phyloP scores from a whole-genome alignment of 2,329 filamentous ascomycete genomes.

The Aspergillus chevalieri region DNA sequence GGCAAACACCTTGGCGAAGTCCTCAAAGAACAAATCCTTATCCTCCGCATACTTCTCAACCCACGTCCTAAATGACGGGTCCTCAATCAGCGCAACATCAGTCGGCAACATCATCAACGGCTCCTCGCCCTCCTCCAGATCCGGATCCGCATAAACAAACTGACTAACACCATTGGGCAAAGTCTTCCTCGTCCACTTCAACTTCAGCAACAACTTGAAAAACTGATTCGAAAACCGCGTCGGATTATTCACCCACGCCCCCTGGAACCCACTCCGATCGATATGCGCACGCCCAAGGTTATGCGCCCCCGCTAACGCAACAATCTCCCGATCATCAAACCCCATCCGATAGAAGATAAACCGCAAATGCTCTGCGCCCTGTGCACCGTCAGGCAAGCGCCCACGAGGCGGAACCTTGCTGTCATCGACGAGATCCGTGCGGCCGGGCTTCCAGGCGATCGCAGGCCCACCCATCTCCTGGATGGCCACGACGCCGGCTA shows the following conservation, averaged over 20 bases:
- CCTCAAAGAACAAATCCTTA: conserved; percentile 56
- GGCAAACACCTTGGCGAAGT: conserved; percentile 54
- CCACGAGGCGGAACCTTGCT: conserved; percentile 52
- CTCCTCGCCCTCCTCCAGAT: conserved; percentile 43
- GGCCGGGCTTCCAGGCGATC: conserved; percentile 52
- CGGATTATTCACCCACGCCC: conserved; percentile 56
- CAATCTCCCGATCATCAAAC: conserved; percentile 56
- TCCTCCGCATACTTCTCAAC: conserved; percentile 56
- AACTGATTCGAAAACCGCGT: conserved; percentile 55
- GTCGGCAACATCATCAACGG: conserved; percentile 63
- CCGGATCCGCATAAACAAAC: conserved; percentile 56
- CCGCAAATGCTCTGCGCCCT: conserved; percentile 51
- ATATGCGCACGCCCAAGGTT: conserved; percentile 52
- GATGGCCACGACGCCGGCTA: conserved; percentile 55
- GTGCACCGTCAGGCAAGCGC: conserved; percentile 49
- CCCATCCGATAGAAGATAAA: conserved; percentile 56
- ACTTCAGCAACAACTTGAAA: conserved; percentile 47
- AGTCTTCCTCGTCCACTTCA: conserved; percentile 52
- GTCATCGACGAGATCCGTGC: conserved; percentile 56
- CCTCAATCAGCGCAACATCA: conserved; percentile 53
- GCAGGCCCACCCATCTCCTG: conserved; percentile 55
- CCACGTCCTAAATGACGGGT: conserved; percentile 50
- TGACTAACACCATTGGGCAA: conserved; percentile 50
- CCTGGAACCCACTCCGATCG: conserved; percentile 53
- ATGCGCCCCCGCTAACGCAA: conserved; percentile 52